Evolutionary conservation across 768 basidiomycete genomes (phyloP).

Genomic region (Chlorophyllum brunneum): DNA sequence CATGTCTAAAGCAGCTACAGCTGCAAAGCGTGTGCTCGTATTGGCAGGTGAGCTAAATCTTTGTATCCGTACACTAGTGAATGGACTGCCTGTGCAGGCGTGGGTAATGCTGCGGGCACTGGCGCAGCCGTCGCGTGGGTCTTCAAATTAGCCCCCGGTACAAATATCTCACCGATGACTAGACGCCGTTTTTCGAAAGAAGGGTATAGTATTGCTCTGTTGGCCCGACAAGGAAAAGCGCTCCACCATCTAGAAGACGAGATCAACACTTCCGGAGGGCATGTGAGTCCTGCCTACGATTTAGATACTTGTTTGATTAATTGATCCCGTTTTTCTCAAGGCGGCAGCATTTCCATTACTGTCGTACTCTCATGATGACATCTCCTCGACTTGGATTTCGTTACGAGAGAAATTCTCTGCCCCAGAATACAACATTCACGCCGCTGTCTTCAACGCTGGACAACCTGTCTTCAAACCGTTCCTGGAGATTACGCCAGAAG

Average conservation of each 20-base stretch:
- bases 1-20: constrained; percentile 25
- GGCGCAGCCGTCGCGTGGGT: constrained; percentile 57
- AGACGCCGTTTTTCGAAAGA: constrained; percentile 59
- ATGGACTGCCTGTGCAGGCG: constrained; percentile 23
- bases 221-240: constrained; percentile 52
- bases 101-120: constrained; percentile 48
- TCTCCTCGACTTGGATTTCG: constrained; percentile 44
- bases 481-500: constrained; percentile 56
- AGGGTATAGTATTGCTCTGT: constrained; percentile 64
- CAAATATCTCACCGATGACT: not conserved
- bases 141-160: not conserved
- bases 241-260: constrained; percentile 52
- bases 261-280: constrained; percentile 54
- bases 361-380: constrained; percentile 45
- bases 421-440: constrained; percentile 49
- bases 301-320: not conserved
- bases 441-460: constrained; percentile 62
- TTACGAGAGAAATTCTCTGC: constrained; percentile 44
- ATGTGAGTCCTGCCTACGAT: constrained; percentile 31
- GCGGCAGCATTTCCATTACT: constrained; percentile 54
- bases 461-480: constrained; percentile 62
- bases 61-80: not conserved
- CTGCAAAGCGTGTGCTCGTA: constrained; percentile 47
- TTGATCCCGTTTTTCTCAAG: constrained; percentile 26
- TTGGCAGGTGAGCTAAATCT: constrained; percentile 45